These are phyloP conservation scores for Sporothrix inflata DNA, from an alignment of 2,329 filamentous ascomycete species.

Conservation along the genomic window DNA sequence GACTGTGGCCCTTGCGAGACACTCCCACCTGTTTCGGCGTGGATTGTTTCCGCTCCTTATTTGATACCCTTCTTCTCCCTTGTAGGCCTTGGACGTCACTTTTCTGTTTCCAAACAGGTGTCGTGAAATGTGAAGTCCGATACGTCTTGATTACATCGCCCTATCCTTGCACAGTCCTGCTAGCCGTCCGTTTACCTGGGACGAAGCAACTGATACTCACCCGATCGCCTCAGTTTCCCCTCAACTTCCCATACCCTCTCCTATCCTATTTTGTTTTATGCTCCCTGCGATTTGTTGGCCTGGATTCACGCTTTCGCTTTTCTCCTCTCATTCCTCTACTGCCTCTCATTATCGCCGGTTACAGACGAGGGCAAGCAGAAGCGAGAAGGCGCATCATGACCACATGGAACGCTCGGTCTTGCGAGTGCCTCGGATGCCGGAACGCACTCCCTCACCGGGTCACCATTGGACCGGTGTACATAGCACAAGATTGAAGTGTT, in stretches of 20 bases:
- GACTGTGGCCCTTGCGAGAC: neutral
- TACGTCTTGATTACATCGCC: neutral
- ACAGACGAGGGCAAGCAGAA: neutral
- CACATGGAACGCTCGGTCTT: neutral
- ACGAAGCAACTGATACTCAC: neutral
- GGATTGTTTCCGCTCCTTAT: neutral
- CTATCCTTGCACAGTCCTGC: neutral
- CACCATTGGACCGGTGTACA: neutral
- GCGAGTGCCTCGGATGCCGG: neutral
- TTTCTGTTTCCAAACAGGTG: slow-evolving; percentile 14
- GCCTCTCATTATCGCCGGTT: no score
- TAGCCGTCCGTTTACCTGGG: slow-evolving; percentile 15
- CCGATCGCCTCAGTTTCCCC: neutral
- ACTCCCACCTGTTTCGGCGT: neutral
- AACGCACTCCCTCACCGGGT: neutral
- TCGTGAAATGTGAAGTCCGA: neutral
- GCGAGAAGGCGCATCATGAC: neutral
- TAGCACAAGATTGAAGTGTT: neutral
- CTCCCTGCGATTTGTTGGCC: neutral
- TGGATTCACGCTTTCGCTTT: neutral
- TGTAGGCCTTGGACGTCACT: neutral
- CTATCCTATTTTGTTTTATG: slow-evolving; percentile 9
- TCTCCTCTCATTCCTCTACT: neutral
- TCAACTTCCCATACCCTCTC: neutral
- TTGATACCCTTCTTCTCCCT: neutral